Percentiles rank a stretch among this genome's conserved stretches.
phyloP scores from a whole-genome alignment of 139 green algal species.

The Tetradesmus lagerheimii region DNA sequence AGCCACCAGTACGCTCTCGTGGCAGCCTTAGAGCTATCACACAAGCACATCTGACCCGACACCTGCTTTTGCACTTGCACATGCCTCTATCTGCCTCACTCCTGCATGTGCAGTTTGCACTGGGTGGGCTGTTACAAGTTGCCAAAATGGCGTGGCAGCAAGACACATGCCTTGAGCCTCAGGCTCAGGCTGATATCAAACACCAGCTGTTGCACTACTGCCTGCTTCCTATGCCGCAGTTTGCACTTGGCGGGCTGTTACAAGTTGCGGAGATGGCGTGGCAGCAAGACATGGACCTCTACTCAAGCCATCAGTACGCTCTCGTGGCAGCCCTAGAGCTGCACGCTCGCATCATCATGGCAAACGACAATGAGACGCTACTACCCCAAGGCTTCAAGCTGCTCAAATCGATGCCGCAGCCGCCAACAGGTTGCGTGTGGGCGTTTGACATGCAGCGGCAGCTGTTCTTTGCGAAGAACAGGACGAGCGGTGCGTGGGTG shows the following conservation, averaged over 20 bases:
- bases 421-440: not conserved
- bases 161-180: too few species aligned
- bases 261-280: not conserved
- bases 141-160: too few species aligned
- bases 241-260: not conserved
- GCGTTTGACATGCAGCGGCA: conserved; percentile 29
- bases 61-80: too few species aligned
- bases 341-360: conserved; percentile 34
- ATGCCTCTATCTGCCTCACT: too few species aligned
- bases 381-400: conserved; percentile 33
- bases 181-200: too few species aligned
- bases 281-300: conserved; percentile 20
- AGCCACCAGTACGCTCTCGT: not conserved
- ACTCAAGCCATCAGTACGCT: not conserved
- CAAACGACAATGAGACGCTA: conserved; percentile 2
- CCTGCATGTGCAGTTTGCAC: too few species aligned
- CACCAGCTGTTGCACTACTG: not conserved
- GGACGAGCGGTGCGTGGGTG: not conserved
- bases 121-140: too few species aligned
- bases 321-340: conserved; percentile 22
- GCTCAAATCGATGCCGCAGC: not conserved
- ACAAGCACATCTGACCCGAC: too few species aligned
- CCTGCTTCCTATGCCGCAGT: not conserved
- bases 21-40: conserved; percentile 17
- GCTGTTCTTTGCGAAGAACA: conserved; percentile 14